Evolutionary conservation across 345 rosid species (phyloP), one percentile per base, ranked within the genome.

Genomic region (Sonneratia alba): DNA sequence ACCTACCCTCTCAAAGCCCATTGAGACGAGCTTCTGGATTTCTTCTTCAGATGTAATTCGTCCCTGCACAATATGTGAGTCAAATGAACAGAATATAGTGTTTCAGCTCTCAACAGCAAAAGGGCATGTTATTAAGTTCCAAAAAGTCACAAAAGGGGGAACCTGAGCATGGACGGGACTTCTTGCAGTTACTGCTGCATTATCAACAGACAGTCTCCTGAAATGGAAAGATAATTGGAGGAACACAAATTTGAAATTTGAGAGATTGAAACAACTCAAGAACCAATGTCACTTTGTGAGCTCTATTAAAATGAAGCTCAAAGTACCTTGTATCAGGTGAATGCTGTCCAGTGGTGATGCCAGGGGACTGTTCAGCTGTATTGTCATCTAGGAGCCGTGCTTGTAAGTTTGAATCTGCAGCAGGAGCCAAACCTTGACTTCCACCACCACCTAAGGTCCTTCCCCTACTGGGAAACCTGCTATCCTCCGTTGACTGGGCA

Each of bases 1-100:
- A 4, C 66, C 27, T 83, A 92, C 97, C 98, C 85, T 84, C 45
- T 92, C 99, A 49, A 95, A 95, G 56, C 99, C 97, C 98, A 95
- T 95, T 42, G 96, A 82, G 14, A 89, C 87, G 34, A 95, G 97
- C 76, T 89, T 87, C 75, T 89, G 90, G 74, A 90, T 85, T 75
- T 90, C 91, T 64, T 83, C 91, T 36, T 87, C 96, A 1, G 92
- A 81, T 70, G 83, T 80, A 77, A 72, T 76, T 69, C 77, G 76
- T 74, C 75, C 83, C 95, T 87, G 83, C 70, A 71, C 27, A 66
- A 69, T 69, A 40, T 36, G 66, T 51, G 71, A 37, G 74, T 38
- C 32, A 67, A 57, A 72, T 36, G 24, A 69, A 14, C 70, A 77
- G 45, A 22, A 45, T 38, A 38, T 15, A 61, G 7, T 53, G 67